Evolutionary conservation across 305 asterid genomes (phyloP).

Genomic region (Lippia alba): DNA sequence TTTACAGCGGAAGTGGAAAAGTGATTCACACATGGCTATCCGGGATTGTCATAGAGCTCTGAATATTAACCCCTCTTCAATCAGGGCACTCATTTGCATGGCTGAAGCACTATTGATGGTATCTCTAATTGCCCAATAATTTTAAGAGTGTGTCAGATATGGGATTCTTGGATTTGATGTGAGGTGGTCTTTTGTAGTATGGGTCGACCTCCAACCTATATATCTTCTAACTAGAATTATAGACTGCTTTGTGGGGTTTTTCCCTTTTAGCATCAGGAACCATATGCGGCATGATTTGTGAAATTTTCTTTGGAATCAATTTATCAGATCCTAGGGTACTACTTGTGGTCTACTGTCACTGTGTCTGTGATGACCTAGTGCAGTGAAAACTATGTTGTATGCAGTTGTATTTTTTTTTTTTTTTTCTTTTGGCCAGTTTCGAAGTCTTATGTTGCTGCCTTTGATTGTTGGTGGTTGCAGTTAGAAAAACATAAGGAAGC

Average conservation of each 20-base stretch:
- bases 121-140: conserved; percentile 30
- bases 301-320: conserved; percentile 11
- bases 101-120: conserved; percentile 87
- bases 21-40: conserved; percentile 85
- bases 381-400: conserved; percentile 13
- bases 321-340: conserved; percentile 23
- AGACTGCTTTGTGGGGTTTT: conserved; percentile 5
- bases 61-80: conserved; percentile 67
- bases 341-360: neutral
- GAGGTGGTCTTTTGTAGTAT: conserved; percentile 18
- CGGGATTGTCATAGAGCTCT: conserved; percentile 89
- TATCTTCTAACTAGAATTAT: conserved; percentile 10
- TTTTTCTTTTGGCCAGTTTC: conserved; percentile 17
- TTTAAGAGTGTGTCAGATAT: conserved; percentile 17
- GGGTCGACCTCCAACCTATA: conserved; percentile 1
- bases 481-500: conserved; percentile 85
- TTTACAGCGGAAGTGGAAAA: conserved; percentile 86
- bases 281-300: conserved; percentile 7
- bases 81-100: conserved; percentile 77
- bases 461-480: conserved; percentile 54
- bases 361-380: too few relatives aligned
- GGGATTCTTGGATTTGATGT: conserved; percentile 9
- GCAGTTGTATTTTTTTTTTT: conserved; percentile 19
- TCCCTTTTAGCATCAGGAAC: conserved; percentile 14
- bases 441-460: conserved; percentile 35